phyloP scores from a whole-genome alignment of 2,329 filamentous ascomycete species.

The Monosporascus ibericus region DNA sequence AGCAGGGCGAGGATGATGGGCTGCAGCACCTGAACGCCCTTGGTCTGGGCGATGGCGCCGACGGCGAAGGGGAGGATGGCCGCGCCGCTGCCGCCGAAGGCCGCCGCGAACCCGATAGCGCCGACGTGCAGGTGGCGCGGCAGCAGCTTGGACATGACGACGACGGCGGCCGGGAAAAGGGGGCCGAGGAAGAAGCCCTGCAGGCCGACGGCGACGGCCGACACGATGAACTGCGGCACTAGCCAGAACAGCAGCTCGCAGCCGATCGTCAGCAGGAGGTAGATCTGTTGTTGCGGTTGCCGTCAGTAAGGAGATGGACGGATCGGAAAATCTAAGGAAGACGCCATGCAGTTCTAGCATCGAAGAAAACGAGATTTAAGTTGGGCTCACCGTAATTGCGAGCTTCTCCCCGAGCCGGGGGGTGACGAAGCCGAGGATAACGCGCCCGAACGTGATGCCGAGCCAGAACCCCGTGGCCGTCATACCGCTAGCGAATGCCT shows the following conservation, averaged over 20 bases:
- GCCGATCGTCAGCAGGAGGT: slow-evolving; percentile 57
- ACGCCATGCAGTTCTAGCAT: too few species aligned
- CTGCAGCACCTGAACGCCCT: slow-evolving; percentile 50
- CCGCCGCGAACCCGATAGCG: slow-evolving; percentile 70
- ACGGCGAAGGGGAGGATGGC: slow-evolving; percentile 62
- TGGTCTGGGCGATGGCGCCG: slow-evolving; percentile 56
- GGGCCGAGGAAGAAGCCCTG: slow-evolving; percentile 78
- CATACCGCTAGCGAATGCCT: slow-evolving; percentile 65
- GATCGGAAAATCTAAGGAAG: neutral
- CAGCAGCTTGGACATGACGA: slow-evolving; percentile 62
- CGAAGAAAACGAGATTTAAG: neutral
- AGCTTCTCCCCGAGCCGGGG: slow-evolving; percentile 64
- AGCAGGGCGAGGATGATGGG: slow-evolving; percentile 49
- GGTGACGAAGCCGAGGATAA: slow-evolving; percentile 69
- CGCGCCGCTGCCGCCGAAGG: slow-evolving; percentile 68
- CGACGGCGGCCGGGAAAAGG: slow-evolving; percentile 66
- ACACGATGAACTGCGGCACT: slow-evolving; percentile 70
- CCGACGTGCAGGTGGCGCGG: slow-evolving; percentile 70
- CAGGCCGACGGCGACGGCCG: slow-evolving; percentile 63
- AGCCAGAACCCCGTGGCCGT: slow-evolving; percentile 77
- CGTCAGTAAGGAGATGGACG: slow-evolving; percentile 3
- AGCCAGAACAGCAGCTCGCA: slow-evolving; percentile 76
- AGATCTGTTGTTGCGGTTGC: slow-evolving; percentile 33
- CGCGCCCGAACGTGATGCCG: slow-evolving; percentile 65
- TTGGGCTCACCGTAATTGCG: slow-evolving; percentile 38